Evolutionary conservation across 768 basidiomycete genomes (phyloP).

Genomic region (Leccinum disarticulatum): DNA sequence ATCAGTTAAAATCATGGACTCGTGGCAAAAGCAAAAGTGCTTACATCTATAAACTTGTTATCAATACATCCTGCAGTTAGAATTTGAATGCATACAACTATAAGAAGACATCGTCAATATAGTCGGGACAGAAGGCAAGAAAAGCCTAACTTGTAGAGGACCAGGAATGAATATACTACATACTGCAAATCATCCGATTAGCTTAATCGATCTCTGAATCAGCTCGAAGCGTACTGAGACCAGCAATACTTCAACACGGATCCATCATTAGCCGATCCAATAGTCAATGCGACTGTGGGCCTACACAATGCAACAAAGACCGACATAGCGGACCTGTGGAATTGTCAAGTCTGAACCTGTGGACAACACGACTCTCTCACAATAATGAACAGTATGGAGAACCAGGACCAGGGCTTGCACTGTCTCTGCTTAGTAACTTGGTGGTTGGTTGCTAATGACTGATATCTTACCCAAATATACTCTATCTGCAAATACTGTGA

Average conservation of each 20-base stretch:
- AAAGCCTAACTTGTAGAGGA: neutral
- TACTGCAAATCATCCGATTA: neutral
- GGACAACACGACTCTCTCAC: neutral
- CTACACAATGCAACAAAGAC: slow-evolving; percentile 3
- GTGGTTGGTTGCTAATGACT: neutral
- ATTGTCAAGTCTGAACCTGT: neutral
- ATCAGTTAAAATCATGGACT: neutral
- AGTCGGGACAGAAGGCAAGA: neutral
- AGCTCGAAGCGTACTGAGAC: neutral
- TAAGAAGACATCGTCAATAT: neutral
- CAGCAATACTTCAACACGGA: neutral
- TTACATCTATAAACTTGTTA: slow-evolving; percentile 11
- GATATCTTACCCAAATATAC: slow-evolving; percentile 17
- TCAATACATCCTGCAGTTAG: neutral
- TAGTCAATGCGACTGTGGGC: neutral
- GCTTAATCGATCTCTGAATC: neutral
- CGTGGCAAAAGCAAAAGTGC: neutral
- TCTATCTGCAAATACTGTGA: slow-evolving; percentile 6
- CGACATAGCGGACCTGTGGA: neutral
- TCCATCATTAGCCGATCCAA: neutral
- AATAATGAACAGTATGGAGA: slow-evolving; percentile 11
- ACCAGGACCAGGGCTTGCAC: slow-evolving; percentile 11
- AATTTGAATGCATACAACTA: slow-evolving; percentile 1
- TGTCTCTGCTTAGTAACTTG: neutral
- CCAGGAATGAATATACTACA: slow-evolving; percentile 1